A percentile compares a stretch with the other conserved stretches of the same genome.
phyloP scores from a whole-genome alignment of 495 filamentous ascomycete species.

The Hapsidospora chrysogenum region DNA sequence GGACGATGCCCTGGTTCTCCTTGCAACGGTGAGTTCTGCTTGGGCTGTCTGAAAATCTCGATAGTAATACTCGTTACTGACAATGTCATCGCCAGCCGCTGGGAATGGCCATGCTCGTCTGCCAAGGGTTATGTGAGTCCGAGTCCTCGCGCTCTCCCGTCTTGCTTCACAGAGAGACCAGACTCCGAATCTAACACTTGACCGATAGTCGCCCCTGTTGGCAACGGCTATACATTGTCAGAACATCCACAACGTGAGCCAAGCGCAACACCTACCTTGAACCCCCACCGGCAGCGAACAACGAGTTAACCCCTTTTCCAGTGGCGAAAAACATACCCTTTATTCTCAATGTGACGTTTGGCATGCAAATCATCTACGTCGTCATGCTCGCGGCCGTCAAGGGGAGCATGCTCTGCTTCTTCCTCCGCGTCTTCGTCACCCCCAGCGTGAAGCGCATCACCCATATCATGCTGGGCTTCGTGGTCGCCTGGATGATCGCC shows the following conservation, averaged over 20 bases:
- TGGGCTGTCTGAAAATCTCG: not conserved
- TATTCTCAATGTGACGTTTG: constrained; percentile 7
- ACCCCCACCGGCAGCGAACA: no score
- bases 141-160: no score
- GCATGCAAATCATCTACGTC: constrained; percentile 11
- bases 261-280: no score
- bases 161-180: no score
- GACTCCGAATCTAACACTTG: not conserved
- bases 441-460: constrained; percentile 12
- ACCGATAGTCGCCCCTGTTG: constrained; percentile 6
- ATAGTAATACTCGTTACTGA: no score
- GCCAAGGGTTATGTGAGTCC: constrained; percentile 7
- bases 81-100: constrained; percentile 3
- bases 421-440: constrained; percentile 13
- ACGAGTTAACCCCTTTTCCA: not conserved
- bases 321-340: constrained; percentile 6
- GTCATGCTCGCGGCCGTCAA: constrained; percentile 9
- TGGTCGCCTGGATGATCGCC: constrained; percentile 10
- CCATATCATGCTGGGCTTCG: constrained; percentile 10
- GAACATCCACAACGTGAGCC: constrained; percentile 1
- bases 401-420: constrained; percentile 12
- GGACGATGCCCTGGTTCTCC: constrained; percentile 4
- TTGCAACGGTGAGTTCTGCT: constrained; percentile 4
- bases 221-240: constrained; percentile 4
- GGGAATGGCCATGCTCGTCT: constrained; percentile 5